These are phyloP conservation scores for Penicillium sp. DNA, from an alignment of 2,329 filamentous ascomycete genomes.

Conservation along the genomic window DNA sequence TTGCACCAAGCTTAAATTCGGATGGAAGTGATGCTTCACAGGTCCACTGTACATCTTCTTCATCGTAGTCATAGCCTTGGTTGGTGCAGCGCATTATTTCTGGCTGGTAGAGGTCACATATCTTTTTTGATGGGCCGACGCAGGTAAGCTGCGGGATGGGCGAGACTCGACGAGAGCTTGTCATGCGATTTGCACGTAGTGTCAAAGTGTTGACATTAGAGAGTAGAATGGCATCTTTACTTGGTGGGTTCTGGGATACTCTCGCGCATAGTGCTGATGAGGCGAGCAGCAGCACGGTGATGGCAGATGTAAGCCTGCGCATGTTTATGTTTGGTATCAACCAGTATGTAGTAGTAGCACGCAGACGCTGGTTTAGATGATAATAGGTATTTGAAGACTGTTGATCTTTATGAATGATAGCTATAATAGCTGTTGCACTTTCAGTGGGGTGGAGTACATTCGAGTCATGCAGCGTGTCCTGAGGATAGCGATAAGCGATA, in stretches of 20 bases:
- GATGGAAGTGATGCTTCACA: slow-evolving; percentile 67
- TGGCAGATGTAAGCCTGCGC: slow-evolving; percentile 13
- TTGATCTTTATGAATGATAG: background rate
- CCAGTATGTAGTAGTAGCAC: background rate
- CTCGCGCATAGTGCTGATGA: slow-evolving; percentile 21
- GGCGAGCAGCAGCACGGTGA: slow-evolving; percentile 24
- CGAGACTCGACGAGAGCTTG: slow-evolving; percentile 71
- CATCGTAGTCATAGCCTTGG: slow-evolving; percentile 73
- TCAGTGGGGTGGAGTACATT: background rate
- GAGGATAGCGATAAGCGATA: background rate
- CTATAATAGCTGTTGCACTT: background rate
- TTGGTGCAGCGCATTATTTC: slow-evolving; percentile 90
- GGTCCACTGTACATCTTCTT: slow-evolving; percentile 86
- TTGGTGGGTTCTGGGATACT: slow-evolving; percentile 32
- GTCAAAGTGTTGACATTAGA: slow-evolving; percentile 75
- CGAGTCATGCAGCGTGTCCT: slow-evolving; percentile 6
- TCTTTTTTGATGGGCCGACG: slow-evolving; percentile 60
- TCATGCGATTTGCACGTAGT: slow-evolving; percentile 66
- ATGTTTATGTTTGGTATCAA: slow-evolving; percentile 13
- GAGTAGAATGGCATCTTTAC: slow-evolving; percentile 56
- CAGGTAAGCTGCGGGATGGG: slow-evolving; percentile 79
- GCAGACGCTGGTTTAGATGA: background rate
- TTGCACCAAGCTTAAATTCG: slow-evolving; percentile 74
- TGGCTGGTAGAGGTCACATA: slow-evolving; percentile 69
- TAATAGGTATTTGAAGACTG: background rate